Conservation (phyloP, 495 filamentous ascomycete genomes). For the Astrothelium macrocarpum region DNA sequence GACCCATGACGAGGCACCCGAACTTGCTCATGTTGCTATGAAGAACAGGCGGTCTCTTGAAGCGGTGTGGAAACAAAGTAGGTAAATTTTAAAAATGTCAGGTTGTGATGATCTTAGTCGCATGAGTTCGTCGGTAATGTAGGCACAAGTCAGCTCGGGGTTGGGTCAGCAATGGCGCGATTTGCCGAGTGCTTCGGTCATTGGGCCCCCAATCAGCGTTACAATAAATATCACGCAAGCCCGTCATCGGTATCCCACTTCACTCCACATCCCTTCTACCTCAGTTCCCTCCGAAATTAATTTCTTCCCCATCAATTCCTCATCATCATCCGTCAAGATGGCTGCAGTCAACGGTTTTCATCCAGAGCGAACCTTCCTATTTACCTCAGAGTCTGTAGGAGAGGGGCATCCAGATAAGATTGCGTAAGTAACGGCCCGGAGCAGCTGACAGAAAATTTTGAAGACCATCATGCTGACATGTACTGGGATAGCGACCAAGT, state of each 20-base stretch:
- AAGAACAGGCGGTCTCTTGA: neutral
- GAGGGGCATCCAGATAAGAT: conserved; percentile 50
- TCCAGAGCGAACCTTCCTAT: conserved; percentile 58
- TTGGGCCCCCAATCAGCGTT: neutral
- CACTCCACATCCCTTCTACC: neutral
- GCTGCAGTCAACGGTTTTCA: neutral
- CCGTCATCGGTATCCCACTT: no score
- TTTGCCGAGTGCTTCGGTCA: neutral
- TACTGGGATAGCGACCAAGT: conserved; percentile 65
- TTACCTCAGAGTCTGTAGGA: conserved; percentile 98
- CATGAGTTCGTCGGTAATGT: neutral
- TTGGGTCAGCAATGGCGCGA: neutral
- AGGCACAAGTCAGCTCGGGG: neutral
- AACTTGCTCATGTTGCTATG: conserved; percentile 72
- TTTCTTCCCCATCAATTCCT: no score
- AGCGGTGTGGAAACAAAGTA: no score
- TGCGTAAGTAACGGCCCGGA: conserved; percentile 2
- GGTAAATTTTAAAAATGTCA: no score
- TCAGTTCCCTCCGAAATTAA: neutral
- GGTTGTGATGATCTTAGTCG: no score
- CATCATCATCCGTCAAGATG: neutral
- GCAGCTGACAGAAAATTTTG: conserved; percentile 7
- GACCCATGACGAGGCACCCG: conserved; percentile 84
- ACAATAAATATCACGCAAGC: neutral
- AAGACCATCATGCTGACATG: conserved; percentile 17